Evolutionary conservation across 2,329 filamentous ascomycete species (phyloP), one percentile per base, ranked within the genome.

Genomic region (Aspergillus sp.): DNA sequence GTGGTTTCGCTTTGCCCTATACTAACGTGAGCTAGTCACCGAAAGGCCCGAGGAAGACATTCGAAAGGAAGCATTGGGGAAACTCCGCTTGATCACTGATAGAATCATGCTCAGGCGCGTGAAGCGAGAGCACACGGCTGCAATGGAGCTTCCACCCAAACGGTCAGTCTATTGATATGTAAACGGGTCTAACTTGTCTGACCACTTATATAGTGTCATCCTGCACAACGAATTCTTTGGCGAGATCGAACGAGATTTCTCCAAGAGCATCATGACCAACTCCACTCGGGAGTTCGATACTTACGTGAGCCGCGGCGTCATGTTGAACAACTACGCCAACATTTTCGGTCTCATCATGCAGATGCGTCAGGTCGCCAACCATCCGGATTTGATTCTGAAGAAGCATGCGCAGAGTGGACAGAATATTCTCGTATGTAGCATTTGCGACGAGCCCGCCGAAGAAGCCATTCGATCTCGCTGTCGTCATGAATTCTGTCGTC

Each of bases 331-430:
- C 64, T 97, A 97, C 57, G 93, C 93, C 72, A 98, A 98, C 65
- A 97, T 98, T 54, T 98, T 98, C 60, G 91, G 90, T 62, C 78
- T 98, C 46, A 96, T 98, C 62, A 97, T 97, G 88, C 90, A 95
- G 67, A 97, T 98, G 91, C 85, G 93, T 46, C 93, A 98, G 71
- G 88, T 96, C 28, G 89, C 93, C 5, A 93, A 98, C 56, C 93
- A 98, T 63, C 93, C 93, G 0, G 93, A 98, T 69, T 70, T 98
- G 33, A 86, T 98, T 42, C 70, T 97, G 51, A 94, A 91, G 72
- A 96, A 93, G 70, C 81, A 91, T 52, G 79, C 78, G 2, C 82
- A 89, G 56, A 87, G 86, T 45, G 90, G 90, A 2, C 88, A 95
- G 66, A 96, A 97, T 53, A 77, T 95, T 8, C 73, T 95, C 33